Conservation (phyloP, 352 stramenopile species). For the Phytophthora nicotianae region DNA sequence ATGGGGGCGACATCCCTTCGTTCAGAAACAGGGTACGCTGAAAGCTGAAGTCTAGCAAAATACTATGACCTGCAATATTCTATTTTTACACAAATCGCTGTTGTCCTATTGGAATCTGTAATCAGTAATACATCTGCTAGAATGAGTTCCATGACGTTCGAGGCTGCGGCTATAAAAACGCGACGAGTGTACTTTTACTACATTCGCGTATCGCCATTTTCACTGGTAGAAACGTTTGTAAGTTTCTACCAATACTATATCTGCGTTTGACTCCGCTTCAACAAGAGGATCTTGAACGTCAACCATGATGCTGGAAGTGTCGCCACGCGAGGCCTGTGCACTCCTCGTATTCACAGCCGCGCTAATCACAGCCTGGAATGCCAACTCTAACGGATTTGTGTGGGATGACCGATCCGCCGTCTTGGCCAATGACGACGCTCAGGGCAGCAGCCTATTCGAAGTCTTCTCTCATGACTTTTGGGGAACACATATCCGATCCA, state of each 20-base stretch:
- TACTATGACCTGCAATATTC: background rate
- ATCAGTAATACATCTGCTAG: background rate
- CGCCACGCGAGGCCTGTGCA: constrained; percentile 9
- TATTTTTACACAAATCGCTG: no score
- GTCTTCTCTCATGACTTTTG: constrained; percentile 90
- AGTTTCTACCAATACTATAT: constrained; percentile 1
- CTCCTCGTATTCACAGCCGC: constrained; percentile 38
- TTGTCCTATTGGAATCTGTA: background rate
- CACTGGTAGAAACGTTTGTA: constrained; percentile 13
- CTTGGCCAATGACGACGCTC: constrained; percentile 66
- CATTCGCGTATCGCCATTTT: background rate
- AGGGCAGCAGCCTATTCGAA: constrained; percentile 36
- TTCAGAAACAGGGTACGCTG: constrained; percentile 7
- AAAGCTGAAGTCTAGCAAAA: background rate
- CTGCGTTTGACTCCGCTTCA: constrained; percentile 3
- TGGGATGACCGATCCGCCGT: constrained; percentile 92
- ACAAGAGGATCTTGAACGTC: background rate
- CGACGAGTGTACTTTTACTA: constrained; percentile 13
- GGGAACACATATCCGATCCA: constrained; percentile 65
- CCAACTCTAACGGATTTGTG: constrained; percentile 73
- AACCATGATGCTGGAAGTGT: constrained; percentile 30
- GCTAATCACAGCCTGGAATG: constrained; percentile 59
- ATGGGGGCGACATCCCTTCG: constrained; percentile 30
- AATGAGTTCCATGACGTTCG: background rate
- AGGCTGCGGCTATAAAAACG: constrained; percentile 33